Evolutionary conservation across 257 asterid species (phyloP).

Genomic region (Schizonepeta tenuifolia): DNA sequence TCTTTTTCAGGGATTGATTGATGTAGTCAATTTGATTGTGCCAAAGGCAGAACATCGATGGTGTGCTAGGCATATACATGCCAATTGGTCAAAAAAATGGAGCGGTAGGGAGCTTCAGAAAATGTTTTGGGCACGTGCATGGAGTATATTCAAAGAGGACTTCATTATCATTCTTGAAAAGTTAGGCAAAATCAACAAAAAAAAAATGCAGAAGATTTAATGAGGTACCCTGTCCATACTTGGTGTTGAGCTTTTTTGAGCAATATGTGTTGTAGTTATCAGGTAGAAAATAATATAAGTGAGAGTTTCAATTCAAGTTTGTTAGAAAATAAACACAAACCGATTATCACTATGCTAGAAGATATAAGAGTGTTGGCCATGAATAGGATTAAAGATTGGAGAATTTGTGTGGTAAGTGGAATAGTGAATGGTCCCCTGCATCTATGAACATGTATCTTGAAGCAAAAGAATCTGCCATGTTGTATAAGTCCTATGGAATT

Average conservation of each 20-base stretch:
- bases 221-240: not conserved
- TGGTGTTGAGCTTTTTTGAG: not conserved
- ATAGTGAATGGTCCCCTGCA: not conserved
- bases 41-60: constrained; percentile 1
- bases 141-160: not conserved
- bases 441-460: not conserved
- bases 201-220: not conserved
- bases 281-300: not conserved
- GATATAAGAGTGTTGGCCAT: not conserved
- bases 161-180: not conserved
- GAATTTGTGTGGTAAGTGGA: not conserved
- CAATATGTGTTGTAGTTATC: not conserved
- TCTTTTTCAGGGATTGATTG: not conserved
- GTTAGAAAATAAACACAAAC: not conserved
- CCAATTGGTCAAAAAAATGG: not conserved
- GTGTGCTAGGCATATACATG: not conserved
- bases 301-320: constrained; percentile 1
- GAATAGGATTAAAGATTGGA: not conserved
- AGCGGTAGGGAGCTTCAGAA: not conserved
- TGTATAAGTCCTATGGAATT: not conserved
- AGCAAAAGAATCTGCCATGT: not conserved
- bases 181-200: not conserved
- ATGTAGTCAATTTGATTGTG: not conserved
- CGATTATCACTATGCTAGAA: not conserved
- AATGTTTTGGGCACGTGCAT: not conserved